Evolutionary conservation across 352 stramenopile genomes (phyloP).

Genomic region (Globisporangium cystogenes): DNA sequence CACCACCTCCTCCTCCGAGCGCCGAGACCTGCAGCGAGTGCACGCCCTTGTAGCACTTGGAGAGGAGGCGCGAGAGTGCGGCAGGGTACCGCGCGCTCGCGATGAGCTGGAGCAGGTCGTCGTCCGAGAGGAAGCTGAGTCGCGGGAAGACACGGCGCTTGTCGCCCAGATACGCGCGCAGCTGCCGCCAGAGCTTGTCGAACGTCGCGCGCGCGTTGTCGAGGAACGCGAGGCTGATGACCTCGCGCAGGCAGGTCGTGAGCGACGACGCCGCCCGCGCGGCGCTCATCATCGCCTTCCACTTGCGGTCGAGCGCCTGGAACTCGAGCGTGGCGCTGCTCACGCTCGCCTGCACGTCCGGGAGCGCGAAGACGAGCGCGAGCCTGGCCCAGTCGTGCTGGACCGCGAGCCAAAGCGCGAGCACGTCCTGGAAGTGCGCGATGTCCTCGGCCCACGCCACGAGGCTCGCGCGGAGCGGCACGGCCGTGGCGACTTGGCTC

Average conservation of each 20-base stretch:
- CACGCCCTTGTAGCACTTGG: conserved; percentile 49
- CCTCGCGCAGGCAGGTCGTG: conserved; percentile 46
- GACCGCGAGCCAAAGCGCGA: conserved; percentile 47
- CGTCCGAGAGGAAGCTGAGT: conserved; percentile 61
- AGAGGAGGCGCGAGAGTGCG: conserved; percentile 30
- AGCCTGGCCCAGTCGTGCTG: conserved; percentile 51
- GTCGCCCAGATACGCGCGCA: conserved; percentile 47
- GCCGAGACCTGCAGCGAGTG: conserved; percentile 21
- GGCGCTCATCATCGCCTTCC: conserved; percentile 59
- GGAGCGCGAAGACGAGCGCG: conserved; percentile 34
- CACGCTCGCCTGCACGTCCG: conserved; percentile 54
- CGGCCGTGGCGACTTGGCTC: conserved; percentile 34
- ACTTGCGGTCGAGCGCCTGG: conserved; percentile 59
- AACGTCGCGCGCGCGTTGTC: conserved; percentile 29
- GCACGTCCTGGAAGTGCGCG: conserved; percentile 47
- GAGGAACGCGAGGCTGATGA: conserved; percentile 52
- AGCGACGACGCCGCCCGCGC: conserved; percentile 42
- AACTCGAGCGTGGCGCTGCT: conserved; percentile 51
- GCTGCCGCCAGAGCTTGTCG: conserved; percentile 51
- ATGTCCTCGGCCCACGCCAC: conserved; percentile 58
- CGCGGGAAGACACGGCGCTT: conserved; percentile 53
- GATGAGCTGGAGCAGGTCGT: conserved; percentile 53
- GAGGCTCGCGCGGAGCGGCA: conserved; percentile 28
- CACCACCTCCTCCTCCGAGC: no score
- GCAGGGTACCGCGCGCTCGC: conserved; percentile 29